Evolutionary conservation across 2,329 filamentous ascomycete genomes (phyloP), one percentile per base, ranked within the genome.

Genomic region (Xylariaceae sp.): DNA sequence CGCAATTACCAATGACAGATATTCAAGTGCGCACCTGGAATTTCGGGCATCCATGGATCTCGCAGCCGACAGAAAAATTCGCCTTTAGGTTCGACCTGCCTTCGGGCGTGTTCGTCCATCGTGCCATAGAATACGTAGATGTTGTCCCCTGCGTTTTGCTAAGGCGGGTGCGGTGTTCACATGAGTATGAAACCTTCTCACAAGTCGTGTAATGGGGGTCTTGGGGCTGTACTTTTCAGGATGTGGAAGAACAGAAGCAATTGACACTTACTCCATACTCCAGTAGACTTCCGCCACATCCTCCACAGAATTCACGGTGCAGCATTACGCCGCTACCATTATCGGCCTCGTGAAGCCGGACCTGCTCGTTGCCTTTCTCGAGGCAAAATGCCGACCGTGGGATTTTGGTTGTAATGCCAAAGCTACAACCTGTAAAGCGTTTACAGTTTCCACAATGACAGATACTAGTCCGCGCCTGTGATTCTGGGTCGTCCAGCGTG

Each of bases 361-460:
- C 62, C 31, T 58, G 55, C 5, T 60, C 52, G 4, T 14, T 31
- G 0, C 74, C 75, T 12, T 62, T 43, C 0, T 65, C 73, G 44
- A 79, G 67, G 11, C 56, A 63, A 48, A 79, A 73, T 0, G 72
- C 56, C 3, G 73, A 68, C 19, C 72, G 69, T 14, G 77, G 71
- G 7, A 81, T 67, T 61, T 79, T 80, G 3, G 75, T 72, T 1
- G 78, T 81, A 14, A 81, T 66, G 13, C 78, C 78, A 60, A 76
- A 80, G 45, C 75, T 74, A 28, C 73, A 69, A 7, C 77, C 76
- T 45, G 77, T 79, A 33, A 76, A 77, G 70, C 77, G 77, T 70
- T 78, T 81, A 68, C 78, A 81, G 59, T 74, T 78, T 16, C 63
- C 58, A 59, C 78, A 81, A 61, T 82, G 77, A 56, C 78, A 82